Evolutionary conservation across 140 eudicot genomes (phyloP).

Genomic region (Flaveria floridana): DNA sequence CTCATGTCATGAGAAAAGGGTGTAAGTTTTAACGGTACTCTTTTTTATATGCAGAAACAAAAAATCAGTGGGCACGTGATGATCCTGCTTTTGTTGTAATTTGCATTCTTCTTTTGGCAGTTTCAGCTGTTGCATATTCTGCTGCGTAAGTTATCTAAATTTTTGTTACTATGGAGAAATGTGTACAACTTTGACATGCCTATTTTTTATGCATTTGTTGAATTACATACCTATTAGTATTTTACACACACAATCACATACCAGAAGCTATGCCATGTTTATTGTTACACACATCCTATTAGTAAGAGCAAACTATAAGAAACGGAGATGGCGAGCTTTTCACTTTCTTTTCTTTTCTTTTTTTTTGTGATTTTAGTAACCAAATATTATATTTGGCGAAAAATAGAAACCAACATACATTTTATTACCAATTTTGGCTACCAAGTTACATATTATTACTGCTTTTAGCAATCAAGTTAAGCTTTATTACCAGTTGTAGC

Average conservation of each 20-base stretch:
- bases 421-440: neutral
- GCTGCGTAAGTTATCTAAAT: conserved; percentile 63
- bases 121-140: conserved; percentile 87
- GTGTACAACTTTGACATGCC: neutral
- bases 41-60: conserved; percentile 71
- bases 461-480: neutral
- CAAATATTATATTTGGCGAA: neutral
- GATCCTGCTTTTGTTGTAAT: conserved; percentile 98
- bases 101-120: conserved; percentile 81
- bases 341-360: neutral
- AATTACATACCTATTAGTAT: neutral
- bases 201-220: conserved; percentile 4
- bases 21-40: neutral
- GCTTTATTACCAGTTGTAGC: neutral
- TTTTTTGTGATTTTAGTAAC: neutral
- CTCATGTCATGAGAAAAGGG: neutral
- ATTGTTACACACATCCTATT: neutral
- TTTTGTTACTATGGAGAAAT: neutral
- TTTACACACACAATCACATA: neutral
- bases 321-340: neutral
- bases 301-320: neutral
- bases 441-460: neutral
- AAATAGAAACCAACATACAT: neutral
- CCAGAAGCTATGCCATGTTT: conserved; percentile 3
- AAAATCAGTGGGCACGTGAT: conserved; percentile 99